Conservation (phyloP, 106 monocot genomes). For the Narthecium ossifragum region DNA sequence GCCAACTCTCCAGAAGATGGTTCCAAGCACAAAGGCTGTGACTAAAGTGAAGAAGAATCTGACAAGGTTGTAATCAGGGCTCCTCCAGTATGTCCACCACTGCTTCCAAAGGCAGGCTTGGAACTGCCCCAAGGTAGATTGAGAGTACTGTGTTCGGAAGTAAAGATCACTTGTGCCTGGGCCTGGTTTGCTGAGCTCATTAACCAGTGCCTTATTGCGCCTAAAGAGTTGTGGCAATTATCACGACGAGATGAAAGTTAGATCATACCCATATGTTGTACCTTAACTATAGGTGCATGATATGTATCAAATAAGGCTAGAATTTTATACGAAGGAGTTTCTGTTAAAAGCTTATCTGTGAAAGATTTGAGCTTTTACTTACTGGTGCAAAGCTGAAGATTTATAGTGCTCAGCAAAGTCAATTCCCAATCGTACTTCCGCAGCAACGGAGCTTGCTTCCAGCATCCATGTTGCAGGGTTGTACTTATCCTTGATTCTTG, state of each 20-base stretch:
- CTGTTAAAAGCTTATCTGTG: too few species aligned
- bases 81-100: constrained; percentile 80
- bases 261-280: neutral
- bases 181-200: constrained; percentile 41
- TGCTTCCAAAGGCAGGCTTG: constrained; percentile 79
- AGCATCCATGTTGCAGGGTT: constrained; percentile 84
- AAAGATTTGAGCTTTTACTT: constrained; percentile 9
- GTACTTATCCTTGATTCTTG: constrained; percentile 52
- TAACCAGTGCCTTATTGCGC: constrained; percentile 39
- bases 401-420: constrained; percentile 60
- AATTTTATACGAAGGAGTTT: too few species aligned
- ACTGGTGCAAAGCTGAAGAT: constrained; percentile 36
- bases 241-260: neutral
- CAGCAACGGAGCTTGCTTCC: constrained; percentile 51
- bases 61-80: constrained; percentile 66
- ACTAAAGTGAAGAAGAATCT: constrained; percentile 61
- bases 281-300: too few species aligned
- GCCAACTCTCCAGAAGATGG: constrained; percentile 69
- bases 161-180: constrained; percentile 43
- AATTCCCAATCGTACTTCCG: constrained; percentile 39
- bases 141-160: constrained; percentile 49
- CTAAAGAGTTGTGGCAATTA: constrained; percentile 16
- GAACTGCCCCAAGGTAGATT: constrained; percentile 36
- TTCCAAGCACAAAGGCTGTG: constrained; percentile 54
- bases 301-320: too few species aligned